A percentile compares a stretch with the other conserved stretches of the same genome.
Evolutionary conservation across 768 basidiomycete genomes (phyloP).

Genomic region (Kwoniella mangroviensis): DNA sequence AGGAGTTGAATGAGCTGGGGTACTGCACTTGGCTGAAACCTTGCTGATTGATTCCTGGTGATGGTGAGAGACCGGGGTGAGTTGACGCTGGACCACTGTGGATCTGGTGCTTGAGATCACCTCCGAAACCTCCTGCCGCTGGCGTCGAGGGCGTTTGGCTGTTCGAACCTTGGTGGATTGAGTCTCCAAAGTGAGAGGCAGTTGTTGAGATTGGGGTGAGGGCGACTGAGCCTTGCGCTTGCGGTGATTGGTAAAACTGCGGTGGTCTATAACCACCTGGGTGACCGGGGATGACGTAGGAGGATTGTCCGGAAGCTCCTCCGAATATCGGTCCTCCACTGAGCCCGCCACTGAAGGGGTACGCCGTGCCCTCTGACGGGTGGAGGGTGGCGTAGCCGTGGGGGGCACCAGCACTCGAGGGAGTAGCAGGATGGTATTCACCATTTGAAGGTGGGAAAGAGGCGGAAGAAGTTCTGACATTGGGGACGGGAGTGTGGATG

Average conservation of each 20-base stretch:
- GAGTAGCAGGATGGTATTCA: slow-evolving; percentile 35
- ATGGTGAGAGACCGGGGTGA: slow-evolving; percentile 11
- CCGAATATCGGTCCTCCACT: slow-evolving; percentile 16
- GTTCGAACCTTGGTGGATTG: slow-evolving; percentile 2
- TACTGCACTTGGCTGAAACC: slow-evolving; percentile 20
- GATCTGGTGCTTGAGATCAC: slow-evolving; percentile 11
- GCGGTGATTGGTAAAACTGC: slow-evolving; percentile 13
- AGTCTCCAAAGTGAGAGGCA: slow-evolving; percentile 7
- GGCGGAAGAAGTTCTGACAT: slow-evolving; percentile 18
- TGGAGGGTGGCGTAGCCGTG: slow-evolving; percentile 51
- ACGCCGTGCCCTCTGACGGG: slow-evolving; percentile 50
- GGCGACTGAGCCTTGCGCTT: slow-evolving; percentile 12
- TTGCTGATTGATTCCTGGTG: slow-evolving; percentile 19
- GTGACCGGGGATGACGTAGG: slow-evolving; percentile 7
- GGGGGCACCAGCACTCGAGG: slow-evolving; percentile 36
- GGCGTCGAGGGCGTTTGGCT: slow-evolving; percentile 20
- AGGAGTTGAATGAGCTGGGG: slow-evolving; percentile 18
- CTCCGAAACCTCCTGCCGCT: neutral
- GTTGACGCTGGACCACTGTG: slow-evolving; percentile 7
- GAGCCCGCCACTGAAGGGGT: slow-evolving; percentile 37
- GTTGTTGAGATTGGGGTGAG: slow-evolving; percentile 24
- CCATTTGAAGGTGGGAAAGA: slow-evolving; percentile 20
- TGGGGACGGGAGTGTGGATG: slow-evolving; percentile 22
- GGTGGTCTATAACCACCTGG: slow-evolving; percentile 3
- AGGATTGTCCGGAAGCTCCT: slow-evolving; percentile 17